These are phyloP conservation scores for Olyra latifolia DNA, from an alignment of 176 grass and related monocot species.

Conservation along the genomic window DNA sequence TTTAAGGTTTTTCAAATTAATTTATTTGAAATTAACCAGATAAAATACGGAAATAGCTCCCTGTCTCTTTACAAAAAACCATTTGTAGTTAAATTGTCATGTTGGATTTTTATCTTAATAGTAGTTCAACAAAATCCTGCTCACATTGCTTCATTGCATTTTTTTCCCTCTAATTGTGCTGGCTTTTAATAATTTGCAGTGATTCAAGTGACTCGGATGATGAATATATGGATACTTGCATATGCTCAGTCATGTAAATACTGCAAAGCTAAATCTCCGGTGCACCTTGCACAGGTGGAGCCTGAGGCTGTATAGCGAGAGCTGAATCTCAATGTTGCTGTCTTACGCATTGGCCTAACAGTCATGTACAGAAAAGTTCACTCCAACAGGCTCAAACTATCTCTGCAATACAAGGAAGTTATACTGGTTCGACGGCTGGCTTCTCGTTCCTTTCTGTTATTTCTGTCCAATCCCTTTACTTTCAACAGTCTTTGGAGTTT, in stretches of 20 bases:
- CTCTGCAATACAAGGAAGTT: background rate
- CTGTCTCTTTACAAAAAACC: background rate
- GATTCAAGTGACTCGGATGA: constrained; percentile 77
- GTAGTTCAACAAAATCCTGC: background rate
- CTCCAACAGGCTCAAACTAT: background rate
- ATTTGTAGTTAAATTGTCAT: background rate
- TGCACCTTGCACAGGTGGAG: constrained; percentile 30
- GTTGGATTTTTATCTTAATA: background rate
- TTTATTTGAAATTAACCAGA: background rate
- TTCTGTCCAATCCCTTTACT: too few relatives aligned
- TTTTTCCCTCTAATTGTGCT: background rate
- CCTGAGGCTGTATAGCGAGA: constrained; percentile 29
- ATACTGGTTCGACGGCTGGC: too few relatives aligned
- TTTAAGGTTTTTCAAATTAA: background rate
- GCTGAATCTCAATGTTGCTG: constrained; percentile 28
- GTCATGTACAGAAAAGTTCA: constrained; percentile 32
- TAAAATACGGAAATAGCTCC: background rate
- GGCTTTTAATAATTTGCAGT: constrained; percentile 41
- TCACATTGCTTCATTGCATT: background rate
- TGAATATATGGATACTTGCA: constrained; percentile 77
- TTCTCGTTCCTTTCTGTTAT: too few relatives aligned
- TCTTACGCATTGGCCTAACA: constrained; percentile 28
- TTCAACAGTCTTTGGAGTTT: too few relatives aligned
- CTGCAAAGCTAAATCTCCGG: constrained; percentile 1
- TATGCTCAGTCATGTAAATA: constrained; percentile 81